These are phyloP conservation scores for Globisporangium ultimum DNA, from an alignment of 352 stramenopile species.

Conservation along the genomic window DNA sequence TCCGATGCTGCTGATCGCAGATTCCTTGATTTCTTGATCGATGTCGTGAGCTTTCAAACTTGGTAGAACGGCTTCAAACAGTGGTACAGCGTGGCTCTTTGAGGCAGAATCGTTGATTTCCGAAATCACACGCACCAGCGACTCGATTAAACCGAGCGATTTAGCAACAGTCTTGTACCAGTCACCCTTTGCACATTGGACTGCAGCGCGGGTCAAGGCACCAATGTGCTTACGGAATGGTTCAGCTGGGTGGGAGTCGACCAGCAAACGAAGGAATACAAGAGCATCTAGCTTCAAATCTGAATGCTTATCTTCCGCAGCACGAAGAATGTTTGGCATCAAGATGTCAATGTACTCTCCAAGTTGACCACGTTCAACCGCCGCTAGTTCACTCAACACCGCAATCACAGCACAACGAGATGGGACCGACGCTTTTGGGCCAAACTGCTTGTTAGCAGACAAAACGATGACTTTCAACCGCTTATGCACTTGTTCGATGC, in stretches of 20 bases:
- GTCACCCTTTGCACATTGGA: constrained; percentile 90
- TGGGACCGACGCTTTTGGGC: constrained; percentile 67
- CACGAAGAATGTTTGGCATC: constrained; percentile 80
- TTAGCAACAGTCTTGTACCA: constrained; percentile 99
- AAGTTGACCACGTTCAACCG: constrained; percentile 71
- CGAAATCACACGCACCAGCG: constrained; percentile 83
- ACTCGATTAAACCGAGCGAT: constrained; percentile 90
- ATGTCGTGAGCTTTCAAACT: constrained; percentile 96
- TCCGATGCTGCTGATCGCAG: constrained; percentile 89
- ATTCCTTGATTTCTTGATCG: constrained; percentile 99
- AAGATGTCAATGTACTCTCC: constrained; percentile 65
- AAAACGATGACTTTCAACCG: constrained; percentile 70
- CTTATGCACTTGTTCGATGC: constrained; percentile 51
- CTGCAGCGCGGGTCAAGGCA: constrained; percentile 85
- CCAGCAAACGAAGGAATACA: constrained; percentile 88
- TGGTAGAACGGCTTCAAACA: constrained; percentile 93
- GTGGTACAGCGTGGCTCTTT: constrained; percentile 63
- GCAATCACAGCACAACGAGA: constrained; percentile 81
- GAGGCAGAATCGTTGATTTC: constrained; percentile 27
- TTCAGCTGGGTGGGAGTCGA: constrained; percentile 88
- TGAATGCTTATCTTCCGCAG: constrained; percentile 90
- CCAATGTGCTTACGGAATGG: constrained; percentile 80
- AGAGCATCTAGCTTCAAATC: constrained; percentile 96
- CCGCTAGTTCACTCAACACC: constrained; percentile 83
- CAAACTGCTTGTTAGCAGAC: constrained; percentile 80